Base-by-base conservation (phyloP, 768 basidiomycete genomes). In the Pulveroboletus sp. region DNA sequence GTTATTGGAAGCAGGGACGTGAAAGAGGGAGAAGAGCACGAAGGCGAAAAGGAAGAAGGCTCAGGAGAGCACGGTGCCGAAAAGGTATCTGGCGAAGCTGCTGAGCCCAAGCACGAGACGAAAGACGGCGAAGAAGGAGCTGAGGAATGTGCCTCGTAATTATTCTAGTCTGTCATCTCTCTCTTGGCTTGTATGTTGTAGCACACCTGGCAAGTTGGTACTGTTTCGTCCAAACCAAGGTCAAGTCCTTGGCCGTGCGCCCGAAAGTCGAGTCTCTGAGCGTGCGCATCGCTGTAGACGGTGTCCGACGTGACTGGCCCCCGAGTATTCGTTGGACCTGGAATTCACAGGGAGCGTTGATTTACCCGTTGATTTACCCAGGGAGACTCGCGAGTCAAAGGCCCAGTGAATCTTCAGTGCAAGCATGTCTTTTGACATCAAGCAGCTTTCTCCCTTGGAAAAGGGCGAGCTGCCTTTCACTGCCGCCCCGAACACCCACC, bases 1-100 rank as follows among this genome's bases (percentile, higher is more conserved):
- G 86, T 89, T 28, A 62, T 83, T 37, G 84, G 83, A 1, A 86
- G 84, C 66, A 86, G 86, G 67, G 72, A 73, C 39, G 73, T 74
- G 3, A 73, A 70, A 52, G 72, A 71, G 18, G 71, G 55, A 2
- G 69, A 65, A 27, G 73, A 70, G 39, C 69, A 57, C 6, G 64
- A 68, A 18, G 66, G 53, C 14, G 71, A 67, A 38, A 64, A 67
- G n/a, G 64, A 66, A n/a, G 50, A 66, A 15, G 50, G 42, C 5
- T 17, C 46, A 18, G 55, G 53, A 53, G 46, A 64, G 47, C 31
- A 61, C 39, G 52, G 58, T n/a, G 66, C 59, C 38, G 65, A 63
- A n/a, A 69, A 67, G 49, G 58, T 51, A 18, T 50, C 55, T 4
- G 57, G 66, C 46, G 64, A 67, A 43, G 57, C 50, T 2, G 57